These are phyloP conservation scores for Boletus subcaerulescens DNA, from an alignment of 768 basidiomycete genomes.

Conservation along the genomic window DNA sequence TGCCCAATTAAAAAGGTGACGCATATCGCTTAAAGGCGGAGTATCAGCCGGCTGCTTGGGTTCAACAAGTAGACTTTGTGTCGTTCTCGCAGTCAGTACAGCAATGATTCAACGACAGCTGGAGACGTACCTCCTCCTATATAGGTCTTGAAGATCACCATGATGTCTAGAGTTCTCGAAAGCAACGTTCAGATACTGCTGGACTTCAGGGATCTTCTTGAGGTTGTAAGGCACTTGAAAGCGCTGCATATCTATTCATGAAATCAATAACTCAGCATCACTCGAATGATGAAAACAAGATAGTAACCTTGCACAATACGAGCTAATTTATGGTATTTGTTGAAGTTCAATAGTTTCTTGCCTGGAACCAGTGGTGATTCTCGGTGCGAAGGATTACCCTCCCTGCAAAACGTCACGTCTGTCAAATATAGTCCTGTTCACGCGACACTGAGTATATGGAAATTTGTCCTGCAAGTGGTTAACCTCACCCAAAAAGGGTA, in stretches of 20 bases:
- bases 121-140: constrained; percentile 69
- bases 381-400: constrained; percentile 87
- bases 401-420: constrained; percentile 92
- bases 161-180: constrained; percentile 75
- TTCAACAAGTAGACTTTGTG: constrained; percentile 70
- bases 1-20: constrained; percentile 78
- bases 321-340: constrained; percentile 91
- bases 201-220: constrained; percentile 86
- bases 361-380: constrained; percentile 71
- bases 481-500: constrained; percentile 86
- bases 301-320: constrained; percentile 73
- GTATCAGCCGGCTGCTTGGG: constrained; percentile 77
- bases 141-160: constrained; percentile 82
- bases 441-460: constrained; percentile 10
- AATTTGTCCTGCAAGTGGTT: not conserved
- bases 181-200: constrained; percentile 68
- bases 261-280: constrained; percentile 1
- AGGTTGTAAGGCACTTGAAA: constrained; percentile 87
- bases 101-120: not conserved
- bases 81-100: not conserved
- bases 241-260: constrained; percentile 74
- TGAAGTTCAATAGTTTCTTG: constrained; percentile 90
- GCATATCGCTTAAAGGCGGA: constrained; percentile 63
- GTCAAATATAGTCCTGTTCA: constrained; percentile 76
- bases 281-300: not conserved